These are phyloP conservation scores for Echites panduratus DNA, from an alignment of 257 asterid genomes.

Conservation along the genomic window DNA sequence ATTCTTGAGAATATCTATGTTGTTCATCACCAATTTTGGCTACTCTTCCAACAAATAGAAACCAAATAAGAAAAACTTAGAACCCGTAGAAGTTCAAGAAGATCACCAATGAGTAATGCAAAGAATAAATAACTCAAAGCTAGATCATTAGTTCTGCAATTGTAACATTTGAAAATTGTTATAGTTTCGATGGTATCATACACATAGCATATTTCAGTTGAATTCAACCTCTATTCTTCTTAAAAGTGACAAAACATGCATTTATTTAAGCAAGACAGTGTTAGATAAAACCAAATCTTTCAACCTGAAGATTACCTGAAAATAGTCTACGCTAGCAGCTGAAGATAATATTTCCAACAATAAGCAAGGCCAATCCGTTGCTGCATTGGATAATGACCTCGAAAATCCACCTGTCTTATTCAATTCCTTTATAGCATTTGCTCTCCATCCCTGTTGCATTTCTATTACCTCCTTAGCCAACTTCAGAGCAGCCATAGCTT, in stretches of 20 bases:
- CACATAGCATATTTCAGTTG: neutral
- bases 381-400: slow-evolving; percentile 72
- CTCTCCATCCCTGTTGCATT: slow-evolving; percentile 75
- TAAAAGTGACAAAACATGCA: neutral
- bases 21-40: slow-evolving; percentile 98
- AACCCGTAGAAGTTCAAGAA: slow-evolving; percentile 15
- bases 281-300: neutral
- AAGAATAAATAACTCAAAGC: neutral
- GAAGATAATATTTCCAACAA: slow-evolving; percentile 81
- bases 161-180: neutral
- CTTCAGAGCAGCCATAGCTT: slow-evolving; percentile 72
- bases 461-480: slow-evolving; percentile 85
- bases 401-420: slow-evolving; percentile 76
- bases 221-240: neutral
- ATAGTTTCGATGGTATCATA: neutral
- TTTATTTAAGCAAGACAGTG: neutral
- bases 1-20: slow-evolving; percentile 78
- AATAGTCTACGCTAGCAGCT: slow-evolving; percentile 82
- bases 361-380: slow-evolving; percentile 95
- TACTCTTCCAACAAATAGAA: slow-evolving; percentile 39
- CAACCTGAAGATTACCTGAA: slow-evolving; percentile 54
- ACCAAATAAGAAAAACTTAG: slow-evolving; percentile 11
- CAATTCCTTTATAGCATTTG: slow-evolving; percentile 71
- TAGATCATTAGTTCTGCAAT: neutral
- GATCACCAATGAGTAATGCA: slow-evolving; percentile 8